Evolutionary conservation across 345 rosid species (phyloP).

Genomic region (Atalantia buxifolia): DNA sequence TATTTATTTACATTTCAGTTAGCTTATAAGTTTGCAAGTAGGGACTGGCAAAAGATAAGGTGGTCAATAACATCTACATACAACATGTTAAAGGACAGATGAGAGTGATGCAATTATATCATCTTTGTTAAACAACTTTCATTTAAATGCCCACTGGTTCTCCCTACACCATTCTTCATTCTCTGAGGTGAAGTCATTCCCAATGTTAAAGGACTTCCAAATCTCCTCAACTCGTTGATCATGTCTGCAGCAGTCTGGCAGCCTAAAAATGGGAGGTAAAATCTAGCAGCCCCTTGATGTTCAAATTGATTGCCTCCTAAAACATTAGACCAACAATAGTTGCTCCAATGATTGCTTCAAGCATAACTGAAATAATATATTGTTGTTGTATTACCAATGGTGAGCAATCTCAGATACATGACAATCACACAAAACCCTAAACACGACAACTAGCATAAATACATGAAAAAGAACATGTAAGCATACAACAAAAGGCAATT

Average conservation of each 20-base stretch:
- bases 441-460: neutral
- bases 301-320: conserved; percentile 64
- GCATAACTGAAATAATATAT: too few relatives aligned
- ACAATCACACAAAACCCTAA: neutral
- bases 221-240: conserved; percentile 60
- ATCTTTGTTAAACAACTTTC: conserved; percentile 1
- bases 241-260: conserved; percentile 57
- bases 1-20: neutral
- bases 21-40: neutral
- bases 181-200: conserved; percentile 54
- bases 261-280: conserved; percentile 13
- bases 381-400: neutral
- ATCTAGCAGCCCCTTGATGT: conserved; percentile 45
- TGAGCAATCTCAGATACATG: neutral
- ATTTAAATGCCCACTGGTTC: conserved; percentile 72
- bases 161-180: conserved; percentile 69
- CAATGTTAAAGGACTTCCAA: conserved; percentile 52
- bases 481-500: neutral
- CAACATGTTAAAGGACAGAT: neutral
- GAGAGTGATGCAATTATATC: neutral
- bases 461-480: too few relatives aligned
- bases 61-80: too few relatives aligned
- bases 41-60: too few relatives aligned
- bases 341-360: too few relatives aligned
- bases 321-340: neutral